A percentile compares a stretch with the other conserved stretches of the same genome.
Evolutionary conservation across 2,329 filamentous ascomycete species (phyloP).

Genomic region (Aspergillus alliaceus): DNA sequence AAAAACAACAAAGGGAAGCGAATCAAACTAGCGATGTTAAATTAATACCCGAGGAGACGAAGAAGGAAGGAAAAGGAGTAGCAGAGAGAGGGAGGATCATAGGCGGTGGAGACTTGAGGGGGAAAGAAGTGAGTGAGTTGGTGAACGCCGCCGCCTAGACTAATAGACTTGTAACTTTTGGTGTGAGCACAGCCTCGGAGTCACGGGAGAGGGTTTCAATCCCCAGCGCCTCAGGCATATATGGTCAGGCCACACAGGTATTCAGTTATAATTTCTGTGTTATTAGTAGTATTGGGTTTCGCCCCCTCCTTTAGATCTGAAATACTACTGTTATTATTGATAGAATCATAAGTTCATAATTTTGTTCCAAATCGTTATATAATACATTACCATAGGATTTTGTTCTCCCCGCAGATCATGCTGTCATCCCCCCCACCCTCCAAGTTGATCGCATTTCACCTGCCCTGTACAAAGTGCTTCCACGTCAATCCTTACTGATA

Average conservation of each 20-base stretch:
- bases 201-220: slow-evolving; percentile 13
- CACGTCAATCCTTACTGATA: too few species aligned
- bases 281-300: too few species aligned
- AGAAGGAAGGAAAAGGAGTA: not conserved
- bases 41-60: not conserved
- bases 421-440: slow-evolving; percentile 13
- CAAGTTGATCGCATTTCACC: not conserved
- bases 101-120: not conserved
- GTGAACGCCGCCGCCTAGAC: too few species aligned
- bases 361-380: too few species aligned
- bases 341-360: too few species aligned
- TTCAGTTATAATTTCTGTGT: too few species aligned
- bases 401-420: slow-evolving; percentile 15
- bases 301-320: too few species aligned
- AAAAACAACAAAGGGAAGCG: slow-evolving; percentile 8
- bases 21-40: slow-evolving; percentile 5
- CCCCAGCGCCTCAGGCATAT: slow-evolving; percentile 8
- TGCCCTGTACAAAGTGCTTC: too few species aligned
- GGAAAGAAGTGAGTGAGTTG: not conserved
- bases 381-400: too few species aligned
- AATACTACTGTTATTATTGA: too few species aligned
- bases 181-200: slow-evolving; percentile 15
- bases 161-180: too few species aligned
- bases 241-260: slow-evolving; percentile 10
- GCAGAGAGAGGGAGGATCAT: not conserved